Conservation (phyloP, 768 basidiomycete genomes). For the Mycena galericulata region DNA sequence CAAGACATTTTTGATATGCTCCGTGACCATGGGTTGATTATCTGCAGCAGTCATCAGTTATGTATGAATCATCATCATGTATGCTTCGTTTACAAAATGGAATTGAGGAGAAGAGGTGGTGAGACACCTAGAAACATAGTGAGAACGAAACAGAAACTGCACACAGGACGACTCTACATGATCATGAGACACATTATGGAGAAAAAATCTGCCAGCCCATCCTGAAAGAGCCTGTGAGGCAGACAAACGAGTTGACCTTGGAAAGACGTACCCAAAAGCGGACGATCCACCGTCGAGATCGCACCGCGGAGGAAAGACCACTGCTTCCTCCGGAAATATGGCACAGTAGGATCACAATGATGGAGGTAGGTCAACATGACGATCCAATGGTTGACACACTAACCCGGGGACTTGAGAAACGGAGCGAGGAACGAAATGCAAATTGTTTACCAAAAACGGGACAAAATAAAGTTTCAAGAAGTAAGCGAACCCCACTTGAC, state of each 20-base stretch:
- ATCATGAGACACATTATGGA: slow-evolving; percentile 59
- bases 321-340: slow-evolving; percentile 66
- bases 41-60: slow-evolving; percentile 46
- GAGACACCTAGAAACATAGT: slow-evolving; percentile 56
- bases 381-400: slow-evolving; percentile 51
- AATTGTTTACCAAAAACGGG: slow-evolving; percentile 18
- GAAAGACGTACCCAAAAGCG: slow-evolving; percentile 51
- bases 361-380: slow-evolving; percentile 73
- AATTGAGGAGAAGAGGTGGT: slow-evolving; percentile 69
- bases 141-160: background rate
- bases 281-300: slow-evolving; percentile 69
- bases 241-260: background rate
- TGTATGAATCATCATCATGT: slow-evolving; percentile 19
- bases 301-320: slow-evolving; percentile 75
- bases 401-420: background rate
- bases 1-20: slow-evolving; percentile 60
- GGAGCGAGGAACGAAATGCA: background rate
- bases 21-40: slow-evolving; percentile 61
- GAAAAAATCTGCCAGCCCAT: slow-evolving; percentile 67
- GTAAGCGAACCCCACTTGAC: slow-evolving; percentile 15
- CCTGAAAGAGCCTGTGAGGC: slow-evolving; percentile 40
- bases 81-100: slow-evolving; percentile 64
- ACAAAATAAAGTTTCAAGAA: slow-evolving; percentile 28
- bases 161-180: slow-evolving; percentile 11
- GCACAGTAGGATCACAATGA: slow-evolving; percentile 69